Evolutionary conservation across 345 rosid species (phyloP).

Genomic region (Corchorus capsularis): DNA sequence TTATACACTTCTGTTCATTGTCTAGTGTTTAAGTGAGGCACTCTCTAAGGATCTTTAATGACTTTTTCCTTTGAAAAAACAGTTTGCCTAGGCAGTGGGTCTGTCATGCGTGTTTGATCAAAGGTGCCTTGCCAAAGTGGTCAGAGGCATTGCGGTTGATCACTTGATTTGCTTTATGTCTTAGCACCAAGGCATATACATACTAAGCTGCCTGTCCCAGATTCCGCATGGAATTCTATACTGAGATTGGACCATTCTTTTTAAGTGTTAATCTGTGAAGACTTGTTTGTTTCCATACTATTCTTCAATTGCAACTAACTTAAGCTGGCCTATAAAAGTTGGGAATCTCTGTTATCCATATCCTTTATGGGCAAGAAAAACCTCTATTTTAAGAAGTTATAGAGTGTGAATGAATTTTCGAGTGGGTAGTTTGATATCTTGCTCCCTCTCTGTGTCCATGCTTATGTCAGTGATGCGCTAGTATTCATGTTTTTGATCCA

Average conservation of each 20-base stretch:
- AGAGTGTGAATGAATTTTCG: neutral
- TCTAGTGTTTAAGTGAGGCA: no score
- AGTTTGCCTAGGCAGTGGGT: neutral
- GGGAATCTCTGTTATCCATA: neutral
- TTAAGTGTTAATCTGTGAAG: neutral
- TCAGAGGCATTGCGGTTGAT: neutral
- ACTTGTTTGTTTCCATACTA: neutral
- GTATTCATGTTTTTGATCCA: neutral
- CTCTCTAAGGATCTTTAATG: no score
- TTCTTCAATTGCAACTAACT: neutral
- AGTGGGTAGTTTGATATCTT: neutral
- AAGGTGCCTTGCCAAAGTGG: neutral
- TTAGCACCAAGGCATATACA: neutral
- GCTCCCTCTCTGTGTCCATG: neutral
- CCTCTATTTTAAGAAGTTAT: neutral
- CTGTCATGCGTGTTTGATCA: neutral
- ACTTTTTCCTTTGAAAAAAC: neutral
- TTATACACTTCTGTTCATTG: neutral
- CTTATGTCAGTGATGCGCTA: neutral
- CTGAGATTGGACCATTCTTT: neutral
- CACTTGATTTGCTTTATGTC: conserved; percentile 4
- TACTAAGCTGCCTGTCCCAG: neutral
- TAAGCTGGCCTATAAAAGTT: neutral
- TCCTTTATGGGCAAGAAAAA: neutral
- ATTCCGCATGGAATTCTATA: neutral